A percentile compares a stretch with the other conserved stretches of the same genome.
Conservation (phyloP, 441 rosid species). For the Gossypium armourianum region DNA sequence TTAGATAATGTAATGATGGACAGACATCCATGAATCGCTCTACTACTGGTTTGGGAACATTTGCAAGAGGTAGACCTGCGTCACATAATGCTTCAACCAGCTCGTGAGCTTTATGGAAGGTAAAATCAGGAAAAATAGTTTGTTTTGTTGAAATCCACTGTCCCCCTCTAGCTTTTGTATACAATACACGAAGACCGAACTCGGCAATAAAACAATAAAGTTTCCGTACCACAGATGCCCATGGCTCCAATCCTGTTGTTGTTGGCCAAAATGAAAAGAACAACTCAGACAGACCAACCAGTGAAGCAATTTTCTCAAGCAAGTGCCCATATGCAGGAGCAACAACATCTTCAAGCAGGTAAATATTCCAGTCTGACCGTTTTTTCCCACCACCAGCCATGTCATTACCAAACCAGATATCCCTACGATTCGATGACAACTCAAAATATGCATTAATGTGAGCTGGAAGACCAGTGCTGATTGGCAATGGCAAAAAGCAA, state of each 20-base stretch:
- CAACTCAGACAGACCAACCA: slow-evolving; percentile 72
- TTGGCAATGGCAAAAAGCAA: slow-evolving; percentile 88
- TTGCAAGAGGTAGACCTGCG: slow-evolving; percentile 74
- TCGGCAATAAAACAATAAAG: slow-evolving; percentile 64
- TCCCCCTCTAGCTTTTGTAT: slow-evolving; percentile 87
- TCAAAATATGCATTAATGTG: slow-evolving; percentile 95
- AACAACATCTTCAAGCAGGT: slow-evolving; percentile 68
- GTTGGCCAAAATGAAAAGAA: slow-evolving; percentile 89
- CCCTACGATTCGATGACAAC: slow-evolving; percentile 91
- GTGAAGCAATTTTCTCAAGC: slow-evolving; percentile 79
- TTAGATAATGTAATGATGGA: slow-evolving; percentile 66
- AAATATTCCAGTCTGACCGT: slow-evolving; percentile 92
- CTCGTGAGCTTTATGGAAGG: slow-evolving; percentile 55
- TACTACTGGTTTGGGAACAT: slow-evolving; percentile 52
- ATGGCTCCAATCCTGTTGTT: slow-evolving; percentile 60
- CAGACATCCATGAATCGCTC: slow-evolving; percentile 66
- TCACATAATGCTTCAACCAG: slow-evolving; percentile 69
- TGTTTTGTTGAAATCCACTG: slow-evolving; percentile 90
- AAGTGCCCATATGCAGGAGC: slow-evolving; percentile 88
- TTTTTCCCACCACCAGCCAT: slow-evolving; percentile 95
- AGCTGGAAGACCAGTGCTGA: slow-evolving; percentile 80
- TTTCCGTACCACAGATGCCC: slow-evolving; percentile 80
- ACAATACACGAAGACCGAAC: slow-evolving; percentile 59
- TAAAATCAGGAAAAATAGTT: slow-evolving; percentile 83
- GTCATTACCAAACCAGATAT: slow-evolving; percentile 98